Evolutionary conservation across 305 asterid species (phyloP).

Genomic region (Plantago coronopus): DNA sequence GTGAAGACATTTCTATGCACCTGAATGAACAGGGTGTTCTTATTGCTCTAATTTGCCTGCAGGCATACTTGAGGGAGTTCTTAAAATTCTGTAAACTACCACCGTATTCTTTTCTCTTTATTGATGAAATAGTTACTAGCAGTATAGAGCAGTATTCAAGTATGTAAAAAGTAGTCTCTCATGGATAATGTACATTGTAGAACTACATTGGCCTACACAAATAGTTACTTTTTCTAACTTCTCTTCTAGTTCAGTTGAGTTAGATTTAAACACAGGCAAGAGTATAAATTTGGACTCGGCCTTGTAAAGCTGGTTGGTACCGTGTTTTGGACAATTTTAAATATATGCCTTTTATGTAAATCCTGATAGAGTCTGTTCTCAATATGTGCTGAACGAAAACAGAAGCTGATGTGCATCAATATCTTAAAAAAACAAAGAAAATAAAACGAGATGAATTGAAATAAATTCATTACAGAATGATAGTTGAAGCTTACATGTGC

Average conservation of each 20-base stretch:
- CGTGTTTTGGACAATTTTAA: too few relatives aligned
- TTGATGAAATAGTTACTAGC: neutral
- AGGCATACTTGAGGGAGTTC: slow-evolving; percentile 10
- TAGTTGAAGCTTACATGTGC: slow-evolving; percentile 47
- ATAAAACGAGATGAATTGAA: slow-evolving; percentile 8
- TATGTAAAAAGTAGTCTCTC: neutral
- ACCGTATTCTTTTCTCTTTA: neutral
- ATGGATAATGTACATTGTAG: neutral
- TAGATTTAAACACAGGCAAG: too few relatives aligned
- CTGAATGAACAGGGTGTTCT: slow-evolving; percentile 1
- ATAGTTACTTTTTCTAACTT: neutral
- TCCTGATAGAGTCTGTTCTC: slow-evolving; percentile 12
- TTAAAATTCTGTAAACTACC: slow-evolving; percentile 9
- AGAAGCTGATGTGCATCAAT: slow-evolving; percentile 12
- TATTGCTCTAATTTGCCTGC: slow-evolving; percentile 1
- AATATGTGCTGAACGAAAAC: neutral
- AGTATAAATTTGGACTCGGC: too few relatives aligned
- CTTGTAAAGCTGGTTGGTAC: too few relatives aligned
- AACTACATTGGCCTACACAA: neutral
- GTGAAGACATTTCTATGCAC: slow-evolving; percentile 12
- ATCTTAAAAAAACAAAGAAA: slow-evolving; percentile 15
- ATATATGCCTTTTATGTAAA: neutral
- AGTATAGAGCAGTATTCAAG: neutral
- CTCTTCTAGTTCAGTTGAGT: neutral
- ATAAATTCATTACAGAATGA: slow-evolving; percentile 17